Base-by-base conservation (phyloP, 2,329 filamentous ascomycete genomes). In the Curvularia eragrostidis region DNA sequence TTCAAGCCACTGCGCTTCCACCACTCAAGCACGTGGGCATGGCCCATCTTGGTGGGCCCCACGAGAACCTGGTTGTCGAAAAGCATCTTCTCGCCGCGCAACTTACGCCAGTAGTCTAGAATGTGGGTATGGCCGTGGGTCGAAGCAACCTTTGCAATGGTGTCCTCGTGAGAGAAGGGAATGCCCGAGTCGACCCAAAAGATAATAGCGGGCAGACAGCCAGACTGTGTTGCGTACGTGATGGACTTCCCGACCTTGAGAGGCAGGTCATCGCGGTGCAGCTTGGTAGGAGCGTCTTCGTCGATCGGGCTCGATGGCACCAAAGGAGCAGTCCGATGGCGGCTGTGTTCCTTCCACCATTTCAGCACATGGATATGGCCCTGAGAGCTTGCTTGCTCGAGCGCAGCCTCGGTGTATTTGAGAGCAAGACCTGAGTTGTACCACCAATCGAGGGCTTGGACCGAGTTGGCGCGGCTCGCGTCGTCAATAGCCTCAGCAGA, bases 371-470 rank as follows among this genome's bases (percentile, higher is more conserved):
- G 81, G n/a, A 97, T 83, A 64, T 95, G 90, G 7, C 93, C 93
- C 69, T 91, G 89, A 3, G 88, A 88, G 57, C 90, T 94, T 28
- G 94, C 93, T 69, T 93, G 90, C 76, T 97, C 94, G 18, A 98
- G 84, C 0, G 94, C 91, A 5, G 88, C 84, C 74, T 97, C 92
- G 10, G 91, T 96, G 76, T 95, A 97, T 65, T 91, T 89, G 19
- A 97, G 82, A 2, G 89, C 87, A 1, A 97, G 82, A 0, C 90
- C 90, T 0, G 89, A 91, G 21, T 89, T 84, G 73, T 90, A 90
- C 94, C 94, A 98, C 91, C 92, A 96, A 69, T 97, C 91, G 1
- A 98, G 83, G 0, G 96, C 89, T 63, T 91, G 86, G 13, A 96
- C 85, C 66, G 93, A 95, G 4, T 94, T 93, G 56, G 91, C 89